Conservation (phyloP, 257 asterid genomes). For the Fraxinus excelsior region DNA sequence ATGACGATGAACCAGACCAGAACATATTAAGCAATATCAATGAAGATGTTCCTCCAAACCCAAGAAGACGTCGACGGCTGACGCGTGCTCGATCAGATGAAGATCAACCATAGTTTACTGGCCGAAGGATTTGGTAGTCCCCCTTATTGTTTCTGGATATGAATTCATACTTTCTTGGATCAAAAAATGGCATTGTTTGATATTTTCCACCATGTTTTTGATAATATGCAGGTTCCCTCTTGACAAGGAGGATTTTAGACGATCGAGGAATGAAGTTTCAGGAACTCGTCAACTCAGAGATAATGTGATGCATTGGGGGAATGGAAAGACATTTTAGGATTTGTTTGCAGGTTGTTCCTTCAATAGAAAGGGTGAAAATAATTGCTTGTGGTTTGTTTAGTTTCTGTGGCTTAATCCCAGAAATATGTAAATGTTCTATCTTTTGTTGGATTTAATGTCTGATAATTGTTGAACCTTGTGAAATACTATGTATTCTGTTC, state of each 20-base stretch:
- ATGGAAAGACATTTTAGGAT: background rate
- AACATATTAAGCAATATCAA: background rate
- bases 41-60: conserved; percentile 20
- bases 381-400: conserved; percentile 4
- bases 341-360: conserved; percentile 18
- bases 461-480: background rate
- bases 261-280: conserved; percentile 4
- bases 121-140: background rate
- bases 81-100: conserved; percentile 23
- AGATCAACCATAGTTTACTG: conserved; percentile 18
- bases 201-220: background rate
- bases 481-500: background rate
- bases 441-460: background rate
- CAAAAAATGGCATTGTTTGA: background rate
- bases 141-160: background rate
- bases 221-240: background rate
- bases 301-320: background rate
- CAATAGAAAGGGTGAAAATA: conserved; percentile 3
- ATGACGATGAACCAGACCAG: background rate
- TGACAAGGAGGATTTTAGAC: background rate
- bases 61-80: conserved; percentile 28
- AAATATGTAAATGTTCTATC: background rate
- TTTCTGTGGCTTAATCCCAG: background rate
- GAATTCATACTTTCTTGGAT: background rate
- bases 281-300: background rate